Conservation (phyloP, 2,329 filamentous ascomycete genomes). For the Cladobotryum protrusum region DNA sequence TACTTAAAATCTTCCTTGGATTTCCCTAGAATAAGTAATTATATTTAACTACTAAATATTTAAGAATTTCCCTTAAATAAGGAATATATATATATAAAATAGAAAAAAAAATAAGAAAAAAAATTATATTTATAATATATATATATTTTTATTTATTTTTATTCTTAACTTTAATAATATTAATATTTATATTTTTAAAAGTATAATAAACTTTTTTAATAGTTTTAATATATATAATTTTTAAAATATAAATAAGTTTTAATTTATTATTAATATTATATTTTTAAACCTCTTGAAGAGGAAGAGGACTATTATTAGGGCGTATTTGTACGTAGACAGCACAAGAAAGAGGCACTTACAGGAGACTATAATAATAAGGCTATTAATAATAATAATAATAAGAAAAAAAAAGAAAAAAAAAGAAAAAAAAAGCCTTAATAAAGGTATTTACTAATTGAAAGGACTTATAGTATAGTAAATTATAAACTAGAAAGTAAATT, state of each 20-base stretch:
- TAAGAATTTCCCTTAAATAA: too few relatives aligned
- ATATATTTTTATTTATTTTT: too few relatives aligned
- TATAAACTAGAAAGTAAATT: neutral
- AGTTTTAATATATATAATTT: neutral
- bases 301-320: too few relatives aligned
- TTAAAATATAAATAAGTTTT: neutral
- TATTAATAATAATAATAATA: too few relatives aligned
- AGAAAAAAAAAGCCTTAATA: neutral
- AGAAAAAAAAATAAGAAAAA: neutral
- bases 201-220: neutral
- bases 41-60: too few relatives aligned
- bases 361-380: too few relatives aligned
- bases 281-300: too few relatives aligned
- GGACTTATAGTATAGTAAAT: neutral
- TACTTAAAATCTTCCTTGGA: neutral
- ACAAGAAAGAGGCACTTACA: too few relatives aligned
- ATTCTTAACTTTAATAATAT: too few relatives aligned
- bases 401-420: neutral
- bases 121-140: neutral
- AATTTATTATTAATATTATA: neutral
- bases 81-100: neutral
- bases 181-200: neutral
- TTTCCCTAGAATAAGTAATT: too few relatives aligned
- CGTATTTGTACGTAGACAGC: too few relatives aligned
- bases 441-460: neutral